phyloP scores from a whole-genome alignment of 1,284 basidiomycete genomes.

The Erythrobasidium hasegawianum region DNA sequence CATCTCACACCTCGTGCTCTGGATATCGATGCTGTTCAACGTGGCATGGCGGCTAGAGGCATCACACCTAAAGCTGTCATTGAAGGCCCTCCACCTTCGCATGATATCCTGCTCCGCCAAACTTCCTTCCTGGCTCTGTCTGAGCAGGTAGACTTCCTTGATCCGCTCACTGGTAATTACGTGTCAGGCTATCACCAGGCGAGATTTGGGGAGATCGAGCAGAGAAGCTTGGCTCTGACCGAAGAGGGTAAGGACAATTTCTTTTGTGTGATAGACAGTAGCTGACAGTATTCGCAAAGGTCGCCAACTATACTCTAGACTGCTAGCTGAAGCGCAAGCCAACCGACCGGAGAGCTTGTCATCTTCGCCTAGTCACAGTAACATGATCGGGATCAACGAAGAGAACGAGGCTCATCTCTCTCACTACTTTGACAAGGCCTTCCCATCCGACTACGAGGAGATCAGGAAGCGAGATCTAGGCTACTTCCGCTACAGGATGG shows the following conservation, averaged over 20 bases:
- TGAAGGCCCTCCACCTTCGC: conserved; percentile 49
- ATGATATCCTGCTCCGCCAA: conserved; percentile 51
- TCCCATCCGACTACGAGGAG: conserved; percentile 46
- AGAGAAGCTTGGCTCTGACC: conserved; percentile 51
- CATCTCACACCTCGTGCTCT: conserved; percentile 52
- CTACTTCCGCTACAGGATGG: conserved; percentile 39
- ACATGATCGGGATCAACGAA: conserved; percentile 34
- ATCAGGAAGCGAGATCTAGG: conserved; percentile 48
- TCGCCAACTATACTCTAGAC: conserved; percentile 46
- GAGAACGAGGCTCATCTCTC: conserved; percentile 39
- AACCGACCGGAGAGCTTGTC: conserved; percentile 31
- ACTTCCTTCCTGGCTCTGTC: conserved; percentile 52
- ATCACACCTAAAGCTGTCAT: conserved; percentile 52
- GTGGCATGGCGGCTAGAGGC: conserved; percentile 48
- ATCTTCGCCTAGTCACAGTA: conserved; percentile 12
- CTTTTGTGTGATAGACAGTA: too few species aligned
- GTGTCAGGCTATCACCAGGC: conserved; percentile 47
- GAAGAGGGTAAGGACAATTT: not conserved
- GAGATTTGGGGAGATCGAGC: conserved; percentile 54
- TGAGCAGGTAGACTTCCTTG: conserved; percentile 50
- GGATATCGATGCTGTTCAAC: conserved; percentile 52
- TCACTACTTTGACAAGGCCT: conserved; percentile 45
- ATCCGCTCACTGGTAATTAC: conserved; percentile 21
- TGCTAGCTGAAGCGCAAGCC: conserved; percentile 40
- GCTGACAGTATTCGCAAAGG: too few species aligned